These are phyloP conservation scores for Apophysomyces trapeziformis DNA, from an alignment of 371 early-diverging fungal genomes.

Conservation along the genomic window DNA sequence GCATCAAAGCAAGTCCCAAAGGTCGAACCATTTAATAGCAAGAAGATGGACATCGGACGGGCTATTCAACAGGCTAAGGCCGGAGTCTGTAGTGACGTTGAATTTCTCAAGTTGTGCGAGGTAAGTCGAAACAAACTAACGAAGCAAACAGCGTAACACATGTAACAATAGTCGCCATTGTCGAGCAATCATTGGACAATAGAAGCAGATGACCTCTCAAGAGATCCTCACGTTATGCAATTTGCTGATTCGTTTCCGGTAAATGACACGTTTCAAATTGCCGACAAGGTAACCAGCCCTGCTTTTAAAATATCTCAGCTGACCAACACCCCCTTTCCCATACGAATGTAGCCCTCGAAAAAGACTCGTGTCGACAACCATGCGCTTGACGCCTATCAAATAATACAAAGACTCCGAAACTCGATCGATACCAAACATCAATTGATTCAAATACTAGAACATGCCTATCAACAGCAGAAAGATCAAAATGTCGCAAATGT, in stretches of 20 bases:
- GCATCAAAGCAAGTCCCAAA: slow-evolving; percentile 10
- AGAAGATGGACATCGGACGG: not conserved
- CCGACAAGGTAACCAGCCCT: slow-evolving; percentile 4
- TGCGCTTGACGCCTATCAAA: not conserved
- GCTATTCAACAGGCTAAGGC: slow-evolving; percentile 1
- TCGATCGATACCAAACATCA: slow-evolving; percentile 41
- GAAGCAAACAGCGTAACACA: not conserved
- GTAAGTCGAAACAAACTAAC: not conserved
- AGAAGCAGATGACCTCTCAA: slow-evolving; percentile 7
- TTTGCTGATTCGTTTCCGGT: slow-evolving; percentile 8
- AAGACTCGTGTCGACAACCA: not conserved
- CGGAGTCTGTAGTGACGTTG: not conserved
- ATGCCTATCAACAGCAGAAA: slow-evolving; percentile 39
- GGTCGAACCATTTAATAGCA: not conserved
- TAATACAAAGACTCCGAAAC: slow-evolving; percentile 11
- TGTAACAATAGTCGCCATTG: slow-evolving; percentile 1
- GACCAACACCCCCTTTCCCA: not conserved
- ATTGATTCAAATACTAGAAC: slow-evolving; percentile 51
- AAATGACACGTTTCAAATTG: slow-evolving; percentile 7
- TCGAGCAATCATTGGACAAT: not conserved
- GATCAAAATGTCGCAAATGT: slow-evolving; percentile 45
- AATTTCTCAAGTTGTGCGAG: slow-evolving; percentile 2
- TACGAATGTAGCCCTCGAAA: not conserved
- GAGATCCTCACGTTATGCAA: not conserved
- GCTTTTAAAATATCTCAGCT: not conserved